Base-by-base conservation (phyloP, 2,329 filamentous ascomycete species). In the Drechslerella coelobrocha region DNA sequence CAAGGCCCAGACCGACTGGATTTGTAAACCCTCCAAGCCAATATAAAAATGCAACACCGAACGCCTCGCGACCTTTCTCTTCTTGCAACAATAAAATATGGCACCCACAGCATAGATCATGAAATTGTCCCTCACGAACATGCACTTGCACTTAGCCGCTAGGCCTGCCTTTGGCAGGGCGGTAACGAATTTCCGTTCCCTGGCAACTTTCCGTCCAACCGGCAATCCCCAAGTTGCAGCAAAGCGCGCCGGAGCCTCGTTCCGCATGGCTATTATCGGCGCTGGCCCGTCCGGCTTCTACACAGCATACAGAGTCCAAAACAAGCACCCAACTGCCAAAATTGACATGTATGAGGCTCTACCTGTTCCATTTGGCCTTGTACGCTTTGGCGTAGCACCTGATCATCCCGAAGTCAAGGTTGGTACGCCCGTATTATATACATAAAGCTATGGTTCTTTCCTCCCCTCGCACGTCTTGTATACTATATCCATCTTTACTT, bases 321-420 rank as follows among this genome's bases (percentile, higher is more conserved):
- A 85, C 59, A 90, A 88, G 76, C 83, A 94, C 37, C 83, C 87
- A 21, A 82, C 88, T 77, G 87, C 88, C 0, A 84, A 85, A 54
- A 84, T 99, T 21, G 93, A 97, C 79, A 97, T 99, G 93, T 99
- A 96, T 77, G 94, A 99, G 80, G 87, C 91, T 26, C 81, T 97
- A 39, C 94, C 94, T 0, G 92, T 96, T 2, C 94, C 94, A 0
- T 99, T 91, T 77, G 94, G 94, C 0, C 84, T 99, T 61, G 92
- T 96, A 53, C 85, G 94, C 61, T 96, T 94, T 77, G 94, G 94
- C 7, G 94, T 99, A 66, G 95, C 94, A n/a, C 94, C 94, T 3
- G 94, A 99, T 78, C 94, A 99, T 80, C 93, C 94, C 0, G 93
- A 99, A 81, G 94, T 99, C 74, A 99, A 99, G 86, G 91, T 94